Evolutionary conservation across 2,329 filamentous ascomycete genomes (phyloP), one percentile per base, ranked within the genome.

Genomic region (Xylaria sp.): DNA sequence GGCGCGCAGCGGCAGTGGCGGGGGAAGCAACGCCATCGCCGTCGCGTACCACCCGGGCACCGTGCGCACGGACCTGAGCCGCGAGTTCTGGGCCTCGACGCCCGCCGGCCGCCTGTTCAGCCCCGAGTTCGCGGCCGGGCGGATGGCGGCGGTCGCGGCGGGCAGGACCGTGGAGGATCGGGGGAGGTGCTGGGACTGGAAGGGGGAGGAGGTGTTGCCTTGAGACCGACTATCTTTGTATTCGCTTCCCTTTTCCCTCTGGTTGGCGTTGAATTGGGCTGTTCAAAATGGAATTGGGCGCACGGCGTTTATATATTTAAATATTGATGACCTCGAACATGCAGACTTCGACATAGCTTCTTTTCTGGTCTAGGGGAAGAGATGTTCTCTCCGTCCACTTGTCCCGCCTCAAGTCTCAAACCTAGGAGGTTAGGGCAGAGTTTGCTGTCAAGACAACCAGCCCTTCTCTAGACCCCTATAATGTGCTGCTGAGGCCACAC

Each of bases 31-130:
- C 47, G 89, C 88, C 0, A 76, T 91, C 60, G 84, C 85, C 1
- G 74, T 95, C 9, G 82, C 81, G 8, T 79, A 94, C 66, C 91
- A 94, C 71, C 91, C 91, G 1, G 90, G 91, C 2, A 94, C 90
- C 1, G 90, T 94, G 44, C 86, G 81, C 74, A 94, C 90, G 46
- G 86, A 81, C 8, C 73, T 95, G 57, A 91, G 86, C 59, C 80
- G 77, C 64, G 85, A 85, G 40, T 94, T 90, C 67, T 93, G 89
- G 90, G 76, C 67, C 0, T 83, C 78, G 39, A 85, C 88, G 39
- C 77, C 77, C 42, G 77, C 81, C 61, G 77, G 66, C 1, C 85
- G 87, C 70, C 72, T 94, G 61, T 86, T 93, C 62, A 83, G 78
- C 54, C 78, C 84, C 1, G 85, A 87, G 56, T 86, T 81, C 65